phyloP scores from a whole-genome alignment of 2,329 filamentous ascomycete genomes.

The Venturia asperata region DNA sequence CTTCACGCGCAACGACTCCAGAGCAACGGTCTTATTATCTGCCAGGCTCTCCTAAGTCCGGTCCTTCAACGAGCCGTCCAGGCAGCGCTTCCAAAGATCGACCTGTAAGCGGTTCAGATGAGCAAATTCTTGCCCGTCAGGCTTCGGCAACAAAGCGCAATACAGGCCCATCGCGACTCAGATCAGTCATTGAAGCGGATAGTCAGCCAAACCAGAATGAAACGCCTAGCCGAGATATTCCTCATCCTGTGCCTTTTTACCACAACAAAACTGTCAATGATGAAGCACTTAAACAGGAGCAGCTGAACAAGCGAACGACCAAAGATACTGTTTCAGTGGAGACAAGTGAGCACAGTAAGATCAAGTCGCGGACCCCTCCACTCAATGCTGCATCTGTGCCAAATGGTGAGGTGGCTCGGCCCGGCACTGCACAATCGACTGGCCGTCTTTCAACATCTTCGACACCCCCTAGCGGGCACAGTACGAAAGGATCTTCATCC shows the following conservation, averaged over 20 bases:
- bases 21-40: slow-evolving; percentile 19
- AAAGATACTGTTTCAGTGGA: background rate
- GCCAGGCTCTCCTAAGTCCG: slow-evolving; percentile 12
- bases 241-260: slow-evolving; percentile 19
- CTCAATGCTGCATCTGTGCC: background rate
- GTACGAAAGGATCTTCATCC: slow-evolving; percentile 29
- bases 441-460: slow-evolving; percentile 14
- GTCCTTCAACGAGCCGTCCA: background rate
- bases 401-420: background rate
- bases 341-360: background rate
- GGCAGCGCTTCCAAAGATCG: slow-evolving; percentile 4
- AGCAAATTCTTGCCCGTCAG: slow-evolving; percentile 6
- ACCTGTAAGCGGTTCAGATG: slow-evolving; percentile 8
- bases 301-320: background rate
- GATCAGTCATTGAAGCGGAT: slow-evolving; percentile 12
- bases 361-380: background rate
- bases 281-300: background rate
- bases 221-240: slow-evolving; percentile 1
- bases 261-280: slow-evolving; percentile 6
- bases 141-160: slow-evolving; percentile 9
- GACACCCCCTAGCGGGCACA: slow-evolving; percentile 29
- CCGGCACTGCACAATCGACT: background rate
- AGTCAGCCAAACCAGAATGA: background rate
- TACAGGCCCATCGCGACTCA: slow-evolving; percentile 12
- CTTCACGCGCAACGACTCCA: slow-evolving; percentile 21